phyloP scores from a whole-genome alignment of 441 rosid genomes.

The Syzygium malaccense region DNA sequence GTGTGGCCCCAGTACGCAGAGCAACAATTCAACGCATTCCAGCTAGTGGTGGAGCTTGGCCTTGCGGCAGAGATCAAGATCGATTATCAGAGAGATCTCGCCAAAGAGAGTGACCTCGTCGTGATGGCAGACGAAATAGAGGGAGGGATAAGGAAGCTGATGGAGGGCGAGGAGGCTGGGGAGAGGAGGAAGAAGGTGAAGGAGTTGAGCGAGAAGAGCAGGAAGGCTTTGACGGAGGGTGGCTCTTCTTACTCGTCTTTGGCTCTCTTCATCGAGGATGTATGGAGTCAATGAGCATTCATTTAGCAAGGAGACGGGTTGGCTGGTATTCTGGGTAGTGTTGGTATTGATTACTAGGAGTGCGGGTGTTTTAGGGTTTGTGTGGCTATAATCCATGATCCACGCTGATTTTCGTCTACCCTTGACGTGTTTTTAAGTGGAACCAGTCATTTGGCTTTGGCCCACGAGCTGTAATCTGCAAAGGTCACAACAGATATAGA shows the following conservation, averaged over 20 bases:
- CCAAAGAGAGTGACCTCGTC: background rate
- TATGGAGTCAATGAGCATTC: background rate
- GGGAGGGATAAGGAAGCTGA: background rate
- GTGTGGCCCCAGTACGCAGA: background rate
- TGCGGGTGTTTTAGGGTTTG: too few species aligned
- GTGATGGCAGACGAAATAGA: background rate
- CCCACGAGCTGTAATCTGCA: background rate
- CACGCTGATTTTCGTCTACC: too few species aligned
- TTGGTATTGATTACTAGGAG: too few species aligned
- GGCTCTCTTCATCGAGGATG: background rate
- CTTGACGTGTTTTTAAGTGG: too few species aligned
- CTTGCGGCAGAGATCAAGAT: background rate
- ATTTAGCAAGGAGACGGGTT: background rate
- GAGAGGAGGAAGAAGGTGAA: background rate
- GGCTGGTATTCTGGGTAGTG: background rate
- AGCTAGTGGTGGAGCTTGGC: background rate
- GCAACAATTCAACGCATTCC: background rate
- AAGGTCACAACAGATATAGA: background rate
- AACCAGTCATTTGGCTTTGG: background rate
- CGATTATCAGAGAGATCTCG: background rate
- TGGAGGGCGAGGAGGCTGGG: background rate
- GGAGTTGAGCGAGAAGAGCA: background rate
- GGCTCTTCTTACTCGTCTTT: background rate
- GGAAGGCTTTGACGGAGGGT: background rate
- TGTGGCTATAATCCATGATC: too few species aligned